A percentile compares a stretch with the other conserved stretches of the same genome.
Conservation (phyloP, 352 stramenopile genomes). For the Pythium vanterpoolii region DNA sequence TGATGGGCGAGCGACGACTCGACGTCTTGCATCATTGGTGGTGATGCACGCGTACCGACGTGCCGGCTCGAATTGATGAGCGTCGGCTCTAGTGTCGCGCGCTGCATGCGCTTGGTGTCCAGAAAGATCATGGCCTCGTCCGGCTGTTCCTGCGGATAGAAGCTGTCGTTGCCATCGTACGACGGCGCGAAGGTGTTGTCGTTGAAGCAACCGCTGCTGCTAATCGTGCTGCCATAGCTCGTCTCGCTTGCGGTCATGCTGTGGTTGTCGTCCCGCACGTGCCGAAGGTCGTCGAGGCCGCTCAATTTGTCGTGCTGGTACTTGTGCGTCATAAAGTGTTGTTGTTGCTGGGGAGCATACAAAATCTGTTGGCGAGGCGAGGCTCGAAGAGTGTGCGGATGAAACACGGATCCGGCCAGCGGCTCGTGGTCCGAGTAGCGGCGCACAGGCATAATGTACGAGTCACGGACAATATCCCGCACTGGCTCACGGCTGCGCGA, state of each 20-base stretch:
- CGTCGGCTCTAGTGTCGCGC: no score
- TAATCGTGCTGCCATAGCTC: constrained; percentile 18
- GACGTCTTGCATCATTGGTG: constrained; percentile 21
- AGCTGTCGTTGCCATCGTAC: constrained; percentile 6
- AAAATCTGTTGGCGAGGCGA: neutral
- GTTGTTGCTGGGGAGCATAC: constrained; percentile 2
- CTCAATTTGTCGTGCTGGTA: constrained; percentile 3
- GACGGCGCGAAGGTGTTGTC: constrained; percentile 4
- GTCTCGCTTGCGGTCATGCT: constrained; percentile 18
- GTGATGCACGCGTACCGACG: neutral
- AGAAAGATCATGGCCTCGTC: constrained; percentile 20
- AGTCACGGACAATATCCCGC: constrained; percentile 12
- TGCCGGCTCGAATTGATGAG: neutral
- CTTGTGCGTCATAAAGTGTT: neutral
- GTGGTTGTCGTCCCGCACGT: constrained; percentile 16
- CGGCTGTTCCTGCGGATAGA: constrained; percentile 3
- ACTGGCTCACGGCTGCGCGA: constrained; percentile 26
- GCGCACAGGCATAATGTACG: neutral
- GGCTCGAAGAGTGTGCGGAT: neutral
- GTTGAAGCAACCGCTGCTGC: constrained; percentile 12
- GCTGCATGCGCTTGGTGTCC: constrained; percentile 23
- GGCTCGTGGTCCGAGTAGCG: constrained; percentile 9
- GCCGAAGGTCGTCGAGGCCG: constrained; percentile 15
- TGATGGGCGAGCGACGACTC: constrained; percentile 70
- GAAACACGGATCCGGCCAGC: constrained; percentile 8